Percentiles rank a stretch among this genome's conserved stretches.
Evolutionary conservation across 306 rosid genomes (phyloP).

Genomic region (Quercus cerris): DNA sequence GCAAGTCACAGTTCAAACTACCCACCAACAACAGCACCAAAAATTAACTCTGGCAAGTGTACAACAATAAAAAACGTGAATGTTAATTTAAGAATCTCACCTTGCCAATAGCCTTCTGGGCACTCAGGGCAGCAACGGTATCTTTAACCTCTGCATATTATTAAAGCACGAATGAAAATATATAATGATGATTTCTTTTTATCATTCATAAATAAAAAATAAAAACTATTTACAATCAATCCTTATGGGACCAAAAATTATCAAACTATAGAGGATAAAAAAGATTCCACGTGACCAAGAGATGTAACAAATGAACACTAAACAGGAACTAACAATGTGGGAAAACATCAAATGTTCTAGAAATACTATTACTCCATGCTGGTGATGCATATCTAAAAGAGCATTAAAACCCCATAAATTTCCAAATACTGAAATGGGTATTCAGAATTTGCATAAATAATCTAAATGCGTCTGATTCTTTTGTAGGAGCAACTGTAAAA

Average conservation of each 20-base stretch:
- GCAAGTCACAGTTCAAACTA: too few relatives aligned
- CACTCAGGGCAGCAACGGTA: conserved; percentile 45
- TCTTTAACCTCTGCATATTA: conserved; percentile 71
- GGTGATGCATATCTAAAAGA: too few relatives aligned
- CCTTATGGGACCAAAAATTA: too few relatives aligned
- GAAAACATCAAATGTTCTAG: background rate
- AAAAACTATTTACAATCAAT: background rate
- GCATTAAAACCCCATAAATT: too few relatives aligned
- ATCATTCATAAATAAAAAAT: background rate
- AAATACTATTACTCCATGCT: background rate
- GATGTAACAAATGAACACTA: background rate
- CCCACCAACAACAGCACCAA: background rate
- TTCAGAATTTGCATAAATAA: too few relatives aligned
- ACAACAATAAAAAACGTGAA: background rate
- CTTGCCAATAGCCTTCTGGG: conserved; percentile 72
- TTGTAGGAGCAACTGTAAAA: too few relatives aligned
- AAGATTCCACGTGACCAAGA: background rate
- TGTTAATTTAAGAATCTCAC: conserved; percentile 29
- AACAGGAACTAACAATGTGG: background rate
- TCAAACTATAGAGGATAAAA: background rate
- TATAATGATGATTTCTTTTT: background rate
- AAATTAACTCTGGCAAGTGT: background rate
- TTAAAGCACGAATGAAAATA: background rate
- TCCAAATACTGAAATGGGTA: too few relatives aligned
- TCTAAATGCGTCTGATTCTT: too few relatives aligned